These are phyloP conservation scores for Clonostachys rhizophaga DNA, from an alignment of 2,329 filamentous ascomycete species.

Conservation along the genomic window DNA sequence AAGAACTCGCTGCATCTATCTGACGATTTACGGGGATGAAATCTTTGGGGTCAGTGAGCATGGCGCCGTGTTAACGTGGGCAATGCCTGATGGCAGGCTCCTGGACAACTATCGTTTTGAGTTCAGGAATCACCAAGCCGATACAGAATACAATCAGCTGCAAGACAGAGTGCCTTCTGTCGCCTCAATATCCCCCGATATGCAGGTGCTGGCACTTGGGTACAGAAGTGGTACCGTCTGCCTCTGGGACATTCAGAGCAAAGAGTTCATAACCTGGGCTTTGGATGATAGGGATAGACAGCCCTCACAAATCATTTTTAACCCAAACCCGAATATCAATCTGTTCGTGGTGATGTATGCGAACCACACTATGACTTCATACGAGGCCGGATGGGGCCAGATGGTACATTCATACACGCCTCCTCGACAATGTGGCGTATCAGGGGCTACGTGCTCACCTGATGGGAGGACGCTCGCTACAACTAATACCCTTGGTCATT, in stretches of 20 bases:
- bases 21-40: no score
- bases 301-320: constrained; percentile 9
- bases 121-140: constrained; percentile 4
- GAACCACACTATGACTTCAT: constrained; percentile 9
- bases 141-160: neutral
- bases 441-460: constrained; percentile 7
- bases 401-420: constrained; percentile 1
- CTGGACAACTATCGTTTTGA: constrained; percentile 6
- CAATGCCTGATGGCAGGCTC: constrained; percentile 6
- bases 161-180: neutral
- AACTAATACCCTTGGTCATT: constrained; percentile 5
- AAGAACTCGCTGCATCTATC: no score
- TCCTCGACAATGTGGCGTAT: constrained; percentile 1
- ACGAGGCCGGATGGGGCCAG: constrained; percentile 9
- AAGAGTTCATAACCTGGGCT: constrained; percentile 10
- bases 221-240: constrained; percentile 11
- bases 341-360: constrained; percentile 11
- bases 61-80: constrained; percentile 8
- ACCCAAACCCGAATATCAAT: constrained; percentile 10
- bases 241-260: constrained; percentile 8
- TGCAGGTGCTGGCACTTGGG: constrained; percentile 5
- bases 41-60: constrained; percentile 6
- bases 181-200: neutral
- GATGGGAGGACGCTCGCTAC: constrained; percentile 12
- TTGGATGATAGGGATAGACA: constrained; percentile 6